Percentiles rank a stretch among this genome's conserved stretches.
Conservation (phyloP, 352 stramenopile genomes). For the Plasmopara halstedii region DNA sequence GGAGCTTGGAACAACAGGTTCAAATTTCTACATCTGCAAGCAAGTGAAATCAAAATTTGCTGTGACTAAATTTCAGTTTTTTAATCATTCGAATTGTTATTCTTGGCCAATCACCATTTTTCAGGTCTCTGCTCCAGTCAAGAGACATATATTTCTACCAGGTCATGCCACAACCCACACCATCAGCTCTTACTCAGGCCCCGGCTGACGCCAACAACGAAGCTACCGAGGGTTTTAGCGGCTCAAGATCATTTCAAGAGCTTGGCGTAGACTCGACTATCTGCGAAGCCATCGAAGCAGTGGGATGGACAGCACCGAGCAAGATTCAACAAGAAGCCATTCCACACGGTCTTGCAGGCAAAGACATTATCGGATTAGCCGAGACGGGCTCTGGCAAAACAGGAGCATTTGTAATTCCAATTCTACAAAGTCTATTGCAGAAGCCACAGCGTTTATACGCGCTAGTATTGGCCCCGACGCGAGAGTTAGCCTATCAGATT, state of each 20-base stretch:
- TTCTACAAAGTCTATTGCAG: slow-evolving; percentile 89
- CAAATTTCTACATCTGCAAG: too few relatives aligned
- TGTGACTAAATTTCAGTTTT: too few relatives aligned
- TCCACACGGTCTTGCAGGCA: slow-evolving; percentile 85
- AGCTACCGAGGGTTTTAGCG: slow-evolving; percentile 43
- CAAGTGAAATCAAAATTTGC: too few relatives aligned
- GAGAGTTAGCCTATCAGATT: slow-evolving; percentile 96
- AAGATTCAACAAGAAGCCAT: slow-evolving; percentile 95
- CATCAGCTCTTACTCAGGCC: neutral
- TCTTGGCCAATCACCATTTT: too few relatives aligned
- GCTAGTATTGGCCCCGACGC: slow-evolving; percentile 89
- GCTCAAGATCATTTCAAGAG: slow-evolving; percentile 79
- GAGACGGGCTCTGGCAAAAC: slow-evolving; percentile 95
- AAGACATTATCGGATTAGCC: slow-evolving; percentile 96
- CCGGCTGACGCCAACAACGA: slow-evolving; percentile 20
- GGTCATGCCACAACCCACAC: slow-evolving; percentile 1
- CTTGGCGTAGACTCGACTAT: slow-evolving; percentile 89
- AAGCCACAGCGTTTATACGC: slow-evolving; percentile 87
- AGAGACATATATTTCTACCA: too few relatives aligned
- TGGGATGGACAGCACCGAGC: slow-evolving; percentile 92
- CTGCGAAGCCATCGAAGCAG: slow-evolving; percentile 84
- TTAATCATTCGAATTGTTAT: too few relatives aligned
- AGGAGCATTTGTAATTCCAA: slow-evolving; percentile 91
- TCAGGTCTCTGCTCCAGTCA: neutral
- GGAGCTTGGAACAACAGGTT: too few relatives aligned